Base-by-base conservation (phyloP, 352 stramenopile genomes). In the Globisporangium paroecandrum region DNA sequence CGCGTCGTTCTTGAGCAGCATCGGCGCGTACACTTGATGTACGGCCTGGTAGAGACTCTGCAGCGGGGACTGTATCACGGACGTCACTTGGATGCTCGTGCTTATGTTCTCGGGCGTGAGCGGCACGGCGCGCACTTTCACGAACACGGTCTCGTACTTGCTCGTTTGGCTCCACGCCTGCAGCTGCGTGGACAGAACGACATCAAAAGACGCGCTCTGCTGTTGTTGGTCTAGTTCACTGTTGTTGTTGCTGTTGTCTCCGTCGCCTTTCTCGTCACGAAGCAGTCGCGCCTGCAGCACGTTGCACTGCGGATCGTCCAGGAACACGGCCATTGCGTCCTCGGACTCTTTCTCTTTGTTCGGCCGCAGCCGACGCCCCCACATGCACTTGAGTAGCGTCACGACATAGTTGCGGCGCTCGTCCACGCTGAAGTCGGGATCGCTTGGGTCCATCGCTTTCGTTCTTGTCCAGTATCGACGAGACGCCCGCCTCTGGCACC, bases 11-110 rank as follows among this genome's bases (percentile, higher is more conserved):
- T 73, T 62, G 24, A 97, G 75, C 58, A 97, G 66, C 53, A 93
- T 68, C 27, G 89, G 89, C 6, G 89, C 85, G 53, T 93, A 97
- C 46, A 97, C 83, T 25, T 95, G 79, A 62, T 95, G 83, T 60
- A 97, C 74, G 9, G 71, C 82, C 65, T 93, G 80, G 62, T 93
- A 97, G 3, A 97, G 78, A 72, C 81, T 93, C 60, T 85, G 75
- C 46, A 97, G 69, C 5, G 89, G 89, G 36, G 83, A 87, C 34
- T 89, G 82, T 25, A 80, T 65, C 27, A 90, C 75, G 2, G 83
- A 89, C 24, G 83, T 88, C 32, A 97, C 71, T 41, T 93, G 81
- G 20, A 97, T 73, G 65, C 78, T 90, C 24, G 74, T 82, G 38
- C 80, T 77, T 71, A 97, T 89, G 70, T 85, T 95, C 38, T 88